These are phyloP conservation scores for Erythrobasidium hasegawianum DNA, from an alignment of 1,284 basidiomycete species.

Conservation along the genomic window DNA sequence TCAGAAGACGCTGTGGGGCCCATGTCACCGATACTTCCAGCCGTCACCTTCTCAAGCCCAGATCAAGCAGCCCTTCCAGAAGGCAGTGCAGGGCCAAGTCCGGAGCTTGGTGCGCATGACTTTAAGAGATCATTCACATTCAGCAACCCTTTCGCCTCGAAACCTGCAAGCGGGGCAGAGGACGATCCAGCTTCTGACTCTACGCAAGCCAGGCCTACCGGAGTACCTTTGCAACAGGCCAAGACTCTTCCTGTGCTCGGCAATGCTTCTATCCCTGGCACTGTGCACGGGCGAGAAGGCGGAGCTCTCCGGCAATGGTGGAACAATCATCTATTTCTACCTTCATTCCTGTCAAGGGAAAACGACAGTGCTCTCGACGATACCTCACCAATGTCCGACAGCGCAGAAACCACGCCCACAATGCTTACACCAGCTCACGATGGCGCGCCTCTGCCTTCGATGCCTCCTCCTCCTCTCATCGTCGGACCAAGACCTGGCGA, in stretches of 20 bases:
- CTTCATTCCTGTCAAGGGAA: constrained; percentile 4
- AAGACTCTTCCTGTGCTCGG: too few species aligned
- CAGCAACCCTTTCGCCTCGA: too few species aligned
- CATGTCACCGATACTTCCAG: too few species aligned
- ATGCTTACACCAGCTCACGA: not conserved
- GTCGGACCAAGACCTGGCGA: constrained; percentile 40
- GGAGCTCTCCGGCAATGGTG: constrained; percentile 15
- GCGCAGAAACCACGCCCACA: not conserved
- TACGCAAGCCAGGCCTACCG: too few species aligned
- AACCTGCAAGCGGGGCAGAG: too few species aligned
- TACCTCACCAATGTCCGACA: not conserved
- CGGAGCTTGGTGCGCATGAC: too few species aligned
- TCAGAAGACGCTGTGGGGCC: not conserved
- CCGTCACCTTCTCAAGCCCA: too few species aligned
- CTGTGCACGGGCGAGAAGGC: not conserved
- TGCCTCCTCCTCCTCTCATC: constrained; percentile 4
- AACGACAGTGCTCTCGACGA: not conserved
- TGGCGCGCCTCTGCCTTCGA: not conserved
- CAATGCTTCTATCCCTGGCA: not conserved
- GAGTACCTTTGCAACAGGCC: too few species aligned
- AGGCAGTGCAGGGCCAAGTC: too few species aligned
- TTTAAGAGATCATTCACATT: too few species aligned
- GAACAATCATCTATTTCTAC: constrained; percentile 12
- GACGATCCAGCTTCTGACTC: too few species aligned
- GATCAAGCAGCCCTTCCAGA: too few species aligned